Base-by-base conservation (phyloP, 2,329 filamentous ascomycete genomes). In the Cadophora malorum region DNA sequence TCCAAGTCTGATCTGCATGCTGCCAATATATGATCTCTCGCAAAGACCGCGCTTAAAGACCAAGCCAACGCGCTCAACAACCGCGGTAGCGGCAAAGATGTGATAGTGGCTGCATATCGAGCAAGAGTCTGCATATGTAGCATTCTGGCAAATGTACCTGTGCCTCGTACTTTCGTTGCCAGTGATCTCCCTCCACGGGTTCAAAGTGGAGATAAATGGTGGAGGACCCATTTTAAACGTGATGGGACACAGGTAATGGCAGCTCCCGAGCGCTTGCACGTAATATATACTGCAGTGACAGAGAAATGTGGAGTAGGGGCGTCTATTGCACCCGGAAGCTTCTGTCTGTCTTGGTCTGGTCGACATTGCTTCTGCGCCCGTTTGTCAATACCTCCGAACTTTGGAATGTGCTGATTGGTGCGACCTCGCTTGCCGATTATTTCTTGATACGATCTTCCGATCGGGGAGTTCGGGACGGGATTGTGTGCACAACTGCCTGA, bases 21-120 rank as follows among this genome's bases (percentile, higher is more conserved):
- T 47, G 9, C 21, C 4, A 60, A 50, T 19, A 38, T 58, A 59
- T 45, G 38, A 53, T 45, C 6, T 61, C n/a, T 62, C 7, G 16
- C 19, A 14, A 4, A 23, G 9, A 41, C 21, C 49, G 62, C 62
- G 66, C 58, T 65, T 68, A 63, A 45, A n/a, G 49, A 8, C 25
- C 35, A 16, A 21, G 31, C 28, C 10, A 58, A 19, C 25, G 41
- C 33, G 21, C 21, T 38, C 50, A 25, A 31, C 23, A 63, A 52
- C 19, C 67, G 63, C 67, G 63, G 28, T 35, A 49, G 67, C 67
- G 66, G 58, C 63, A 68, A 60, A 28, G 5, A 35, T 63, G 59
- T 68, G 67, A 68, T 62, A 63, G 58, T 63, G 63, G 52, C 67
- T 65, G 67, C 67, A 68, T 60, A 47, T n/a, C 8, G 31, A 53